phyloP scores from a whole-genome alignment of 306 rosid genomes.

The Vigna reflexopilosa region DNA sequence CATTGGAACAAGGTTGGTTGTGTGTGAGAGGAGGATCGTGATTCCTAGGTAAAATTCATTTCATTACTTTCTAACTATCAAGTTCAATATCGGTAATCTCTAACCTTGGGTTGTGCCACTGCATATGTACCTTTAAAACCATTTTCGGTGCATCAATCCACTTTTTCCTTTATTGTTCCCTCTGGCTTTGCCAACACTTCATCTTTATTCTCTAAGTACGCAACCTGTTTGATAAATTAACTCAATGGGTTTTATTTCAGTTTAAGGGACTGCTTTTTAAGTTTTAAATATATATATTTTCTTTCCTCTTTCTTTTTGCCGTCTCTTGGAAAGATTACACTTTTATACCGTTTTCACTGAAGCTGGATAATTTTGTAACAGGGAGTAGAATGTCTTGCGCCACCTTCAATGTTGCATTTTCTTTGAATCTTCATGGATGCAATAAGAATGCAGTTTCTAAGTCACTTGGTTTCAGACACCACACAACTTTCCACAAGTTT shows the following conservation, averaged over 20 bases:
- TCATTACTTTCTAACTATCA: neutral
- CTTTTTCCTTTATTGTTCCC: neutral
- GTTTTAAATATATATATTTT: neutral
- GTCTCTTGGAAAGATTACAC: neutral
- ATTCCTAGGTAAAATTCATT: slow-evolving; percentile 4
- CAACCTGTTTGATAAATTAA: slow-evolving; percentile 45
- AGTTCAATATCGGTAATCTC: neutral
- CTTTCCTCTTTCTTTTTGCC: neutral
- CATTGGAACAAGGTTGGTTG: slow-evolving; percentile 1
- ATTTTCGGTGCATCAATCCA: neutral
- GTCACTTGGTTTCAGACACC: slow-evolving; percentile 23
- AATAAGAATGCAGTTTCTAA: slow-evolving; percentile 38
- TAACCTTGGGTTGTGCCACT: neutral
- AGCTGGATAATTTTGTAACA: slow-evolving; percentile 21
- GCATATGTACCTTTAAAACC: neutral
- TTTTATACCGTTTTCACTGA: neutral
- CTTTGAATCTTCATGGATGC: slow-evolving; percentile 40
- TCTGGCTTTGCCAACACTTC: neutral
- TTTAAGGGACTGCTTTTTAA: neutral
- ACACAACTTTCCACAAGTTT: slow-evolving; percentile 32
- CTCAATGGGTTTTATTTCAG: neutral
- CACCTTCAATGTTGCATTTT: slow-evolving; percentile 50
- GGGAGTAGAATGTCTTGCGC: slow-evolving; percentile 53
- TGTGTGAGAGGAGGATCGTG: neutral
- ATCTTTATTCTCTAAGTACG: neutral